These are phyloP conservation scores for Chaetomiaceae sp. DNA, from an alignment of 2,329 filamentous ascomycete species.

Conservation along the genomic window DNA sequence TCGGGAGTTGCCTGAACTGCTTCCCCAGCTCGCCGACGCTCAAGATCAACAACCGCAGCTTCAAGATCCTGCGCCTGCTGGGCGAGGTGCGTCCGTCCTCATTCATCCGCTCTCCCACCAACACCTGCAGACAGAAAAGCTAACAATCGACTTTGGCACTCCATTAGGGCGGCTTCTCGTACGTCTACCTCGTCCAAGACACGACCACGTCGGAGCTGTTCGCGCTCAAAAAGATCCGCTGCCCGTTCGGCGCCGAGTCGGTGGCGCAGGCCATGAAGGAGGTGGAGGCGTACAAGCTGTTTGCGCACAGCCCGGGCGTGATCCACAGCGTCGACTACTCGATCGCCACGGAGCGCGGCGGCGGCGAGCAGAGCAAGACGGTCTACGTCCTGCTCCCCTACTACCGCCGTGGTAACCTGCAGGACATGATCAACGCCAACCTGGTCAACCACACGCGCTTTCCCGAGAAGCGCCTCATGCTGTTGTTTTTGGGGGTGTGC, in stretches of 20 bases:
- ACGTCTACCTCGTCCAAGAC: conserved; percentile 97
- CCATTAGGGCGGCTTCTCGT: conserved; percentile 94
- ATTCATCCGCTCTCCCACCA: not conserved
- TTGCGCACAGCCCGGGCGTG: conserved; percentile 76
- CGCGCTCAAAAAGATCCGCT: conserved; percentile 97
- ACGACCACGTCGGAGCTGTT: conserved; percentile 77
- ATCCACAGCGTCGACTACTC: conserved; percentile 81
- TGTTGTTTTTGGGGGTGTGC: conserved; percentile 87
- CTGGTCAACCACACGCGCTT: conserved; percentile 91
- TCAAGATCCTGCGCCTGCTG: conserved; percentile 90
- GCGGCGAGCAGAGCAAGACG: conserved; percentile 67
- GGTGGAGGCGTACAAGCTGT: conserved; percentile 93
- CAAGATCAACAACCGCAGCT: conserved; percentile 90
- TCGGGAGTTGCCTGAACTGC: conserved; percentile 93
- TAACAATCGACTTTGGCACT: too few relatives aligned
- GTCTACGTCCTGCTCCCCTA: conserved; percentile 96
- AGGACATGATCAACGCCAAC: conserved; percentile 98
- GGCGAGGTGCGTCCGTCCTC: conserved; percentile 68
- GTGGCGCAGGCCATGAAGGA: conserved; percentile 93
- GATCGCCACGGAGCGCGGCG: conserved; percentile 67
- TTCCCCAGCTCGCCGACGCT: conserved; percentile 91
- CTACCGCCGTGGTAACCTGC: conserved; percentile 89
- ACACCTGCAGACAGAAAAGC: not conserved
- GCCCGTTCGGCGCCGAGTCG: conserved; percentile 94
- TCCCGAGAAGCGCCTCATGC: conserved; percentile 82